These are phyloP conservation scores for Juglanconis oblonga DNA, from an alignment of 2,329 filamentous ascomycete genomes.

Conservation along the genomic window DNA sequence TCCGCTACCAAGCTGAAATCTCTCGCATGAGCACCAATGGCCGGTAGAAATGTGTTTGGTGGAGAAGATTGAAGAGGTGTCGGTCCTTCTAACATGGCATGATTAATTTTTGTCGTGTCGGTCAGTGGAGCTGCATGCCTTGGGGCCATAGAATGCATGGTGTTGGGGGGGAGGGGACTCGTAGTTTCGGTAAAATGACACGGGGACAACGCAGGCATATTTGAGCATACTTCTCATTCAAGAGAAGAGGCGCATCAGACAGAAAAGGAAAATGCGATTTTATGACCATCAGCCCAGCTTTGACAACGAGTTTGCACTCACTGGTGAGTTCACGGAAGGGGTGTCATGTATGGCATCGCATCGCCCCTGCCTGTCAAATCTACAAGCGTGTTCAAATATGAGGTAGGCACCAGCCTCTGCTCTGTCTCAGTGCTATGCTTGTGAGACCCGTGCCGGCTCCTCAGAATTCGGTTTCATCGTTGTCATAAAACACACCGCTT, in stretches of 20 bases:
- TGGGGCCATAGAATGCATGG: not conserved
- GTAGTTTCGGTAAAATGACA: not conserved
- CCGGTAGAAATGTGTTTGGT: slow-evolving; percentile 4
- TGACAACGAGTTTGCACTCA: not conserved
- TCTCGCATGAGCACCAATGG: slow-evolving; percentile 50
- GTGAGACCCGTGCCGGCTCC: too few relatives aligned
- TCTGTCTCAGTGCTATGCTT: not conserved
- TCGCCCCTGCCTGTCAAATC: not conserved
- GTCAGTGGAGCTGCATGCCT: too few relatives aligned
- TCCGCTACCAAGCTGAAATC: slow-evolving; percentile 67
- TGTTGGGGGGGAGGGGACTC: not conserved
- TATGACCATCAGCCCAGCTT: not conserved
- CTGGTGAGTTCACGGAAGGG: not conserved
- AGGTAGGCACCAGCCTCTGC: not conserved
- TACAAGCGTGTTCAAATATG: not conserved
- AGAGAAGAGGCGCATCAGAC: not conserved
- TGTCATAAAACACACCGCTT: too few relatives aligned
- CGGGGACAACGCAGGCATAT: not conserved
- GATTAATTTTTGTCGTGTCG: not conserved
- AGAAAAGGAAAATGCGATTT: not conserved
- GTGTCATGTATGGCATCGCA: not conserved
- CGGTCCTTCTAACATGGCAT: slow-evolving; percentile 8
- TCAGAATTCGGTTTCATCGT: too few relatives aligned
- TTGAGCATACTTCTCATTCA: not conserved
- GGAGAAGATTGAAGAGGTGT: not conserved